Evolutionary conservation across 306 rosid species (phyloP).

Genomic region (Dryas octopetala): DNA sequence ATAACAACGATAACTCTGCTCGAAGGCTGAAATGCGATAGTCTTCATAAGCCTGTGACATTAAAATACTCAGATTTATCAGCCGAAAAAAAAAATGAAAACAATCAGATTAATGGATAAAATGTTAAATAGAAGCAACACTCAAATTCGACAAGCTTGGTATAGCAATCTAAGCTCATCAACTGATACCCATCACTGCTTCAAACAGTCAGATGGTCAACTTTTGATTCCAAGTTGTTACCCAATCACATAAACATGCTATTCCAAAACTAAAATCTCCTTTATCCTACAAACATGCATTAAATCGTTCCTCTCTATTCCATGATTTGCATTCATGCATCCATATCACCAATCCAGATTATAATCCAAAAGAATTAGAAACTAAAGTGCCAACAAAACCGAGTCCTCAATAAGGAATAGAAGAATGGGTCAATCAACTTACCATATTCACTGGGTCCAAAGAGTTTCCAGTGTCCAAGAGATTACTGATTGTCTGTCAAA

Average conservation of each 20-base stretch:
- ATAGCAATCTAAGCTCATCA: background rate
- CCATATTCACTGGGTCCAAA: constrained; percentile 31
- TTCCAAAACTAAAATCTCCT: background rate
- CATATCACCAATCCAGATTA: background rate
- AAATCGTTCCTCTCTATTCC: background rate
- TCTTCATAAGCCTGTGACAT: constrained; percentile 34
- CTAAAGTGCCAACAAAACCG: background rate
- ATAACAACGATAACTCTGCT: constrained; percentile 39
- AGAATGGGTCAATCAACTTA: constrained; percentile 15
- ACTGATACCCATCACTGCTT: background rate
- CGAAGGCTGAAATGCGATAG: constrained; percentile 24
- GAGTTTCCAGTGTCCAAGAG: constrained; percentile 15
- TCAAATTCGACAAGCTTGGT: background rate
- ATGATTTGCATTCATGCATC: constrained; percentile 8
- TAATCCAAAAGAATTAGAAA: background rate
- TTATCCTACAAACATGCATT: background rate
- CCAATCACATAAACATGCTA: constrained; percentile 2
- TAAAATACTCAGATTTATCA: background rate
- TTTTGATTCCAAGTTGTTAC: background rate
- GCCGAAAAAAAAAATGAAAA: background rate
- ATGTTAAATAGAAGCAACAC: background rate
- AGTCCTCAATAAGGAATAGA: background rate
- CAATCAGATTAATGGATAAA: background rate
- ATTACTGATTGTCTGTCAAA: constrained; percentile 22
- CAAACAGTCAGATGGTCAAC: background rate